phyloP scores from a whole-genome alignment of 192 early-diverging fungal species.

The Coemansia asiatica region DNA sequence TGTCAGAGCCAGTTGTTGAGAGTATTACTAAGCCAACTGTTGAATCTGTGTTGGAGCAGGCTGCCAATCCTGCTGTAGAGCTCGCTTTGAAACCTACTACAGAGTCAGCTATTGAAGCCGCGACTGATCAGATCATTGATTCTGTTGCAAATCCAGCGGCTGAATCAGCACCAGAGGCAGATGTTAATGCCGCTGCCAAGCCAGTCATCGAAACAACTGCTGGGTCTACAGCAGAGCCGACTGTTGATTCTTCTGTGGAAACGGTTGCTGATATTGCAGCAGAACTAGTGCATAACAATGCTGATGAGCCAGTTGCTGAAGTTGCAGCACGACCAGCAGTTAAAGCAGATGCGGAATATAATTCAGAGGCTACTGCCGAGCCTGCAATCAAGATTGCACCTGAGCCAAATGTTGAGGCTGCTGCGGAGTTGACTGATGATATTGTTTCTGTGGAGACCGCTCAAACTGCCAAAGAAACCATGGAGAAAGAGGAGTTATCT shows the following conservation, averaged over 20 bases:
- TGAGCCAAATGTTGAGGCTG: not conserved
- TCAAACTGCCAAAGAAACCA: too few species aligned
- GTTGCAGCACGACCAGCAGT: too few species aligned
- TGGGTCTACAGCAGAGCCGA: not conserved
- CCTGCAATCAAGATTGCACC: not conserved
- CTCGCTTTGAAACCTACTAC: not conserved
- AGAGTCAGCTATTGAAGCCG: not conserved
- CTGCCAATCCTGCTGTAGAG: not conserved
- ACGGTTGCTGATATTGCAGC: too few species aligned
- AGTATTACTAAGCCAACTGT: not conserved
- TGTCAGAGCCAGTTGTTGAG: not conserved
- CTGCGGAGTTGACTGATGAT: not conserved
- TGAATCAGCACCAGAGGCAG: too few species aligned
- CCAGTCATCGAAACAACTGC: not conserved
- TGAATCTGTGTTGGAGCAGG: not conserved
- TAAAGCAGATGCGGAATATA: not conserved
- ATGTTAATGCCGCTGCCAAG: slow-evolving; percentile 4
- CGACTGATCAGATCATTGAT: not conserved
- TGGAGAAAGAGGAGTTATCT: too few species aligned
- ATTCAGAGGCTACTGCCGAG: slow-evolving; percentile 4
- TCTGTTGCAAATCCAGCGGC: not conserved
- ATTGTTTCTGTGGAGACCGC: too few species aligned
- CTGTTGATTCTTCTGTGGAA: too few species aligned
- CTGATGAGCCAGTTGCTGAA: too few species aligned
- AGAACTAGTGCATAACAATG: too few species aligned